Base-by-base conservation (phyloP, 2,329 filamentous ascomycete genomes). In the Paraconiothyrium sp. region DNA sequence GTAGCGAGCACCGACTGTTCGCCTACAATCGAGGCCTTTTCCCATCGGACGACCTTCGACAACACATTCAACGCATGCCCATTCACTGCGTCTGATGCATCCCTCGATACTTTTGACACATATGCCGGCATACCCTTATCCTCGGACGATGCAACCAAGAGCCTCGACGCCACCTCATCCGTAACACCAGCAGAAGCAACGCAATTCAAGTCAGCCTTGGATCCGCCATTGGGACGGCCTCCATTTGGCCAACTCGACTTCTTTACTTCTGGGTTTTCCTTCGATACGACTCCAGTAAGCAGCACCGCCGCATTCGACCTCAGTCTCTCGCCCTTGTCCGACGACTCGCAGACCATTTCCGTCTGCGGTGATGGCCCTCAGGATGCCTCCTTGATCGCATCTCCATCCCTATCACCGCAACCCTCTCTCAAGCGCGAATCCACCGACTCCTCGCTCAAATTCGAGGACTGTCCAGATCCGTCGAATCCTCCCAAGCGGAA, bases 291-390 rank as follows among this genome's bases (percentile, higher is more conserved):
- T 58, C 43, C 63, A 6, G 6, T 22, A 44, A 37, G 14, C 35
- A 37, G 14, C 43, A 37, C 30, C 14, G 16, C 22, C 22, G 22
- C 43, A 13, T 61, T 66, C 50, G 63, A 69, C 52, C 54, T 61
- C 35, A 65, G 65, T 20, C 63, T 70, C 49, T 71, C 67, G 41
- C 69, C 66, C 47, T 47, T 54, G 24, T 68, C 65, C 4, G 48
- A 61, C 10, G 62, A 64, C 37, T 77, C 76, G 27, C 70, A 69
- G 52, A 74, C 73, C 6, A 73, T 75, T 16, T 77, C 76, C n/a
- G 69, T 75, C 54, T 75, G 73, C 63, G 54, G 20, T 30, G 41
- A 56, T 27, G 20, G 20, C 4, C 60, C 71, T 14, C 67, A 37
- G 30, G 27, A 41, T 20, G 3, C 35, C 9, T 24, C 51, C 22